A percentile compares a stretch with the other conserved stretches of the same genome.
Conservation (phyloP, 108 stramenopile species). For the Cyclotella kingstonii region DNA sequence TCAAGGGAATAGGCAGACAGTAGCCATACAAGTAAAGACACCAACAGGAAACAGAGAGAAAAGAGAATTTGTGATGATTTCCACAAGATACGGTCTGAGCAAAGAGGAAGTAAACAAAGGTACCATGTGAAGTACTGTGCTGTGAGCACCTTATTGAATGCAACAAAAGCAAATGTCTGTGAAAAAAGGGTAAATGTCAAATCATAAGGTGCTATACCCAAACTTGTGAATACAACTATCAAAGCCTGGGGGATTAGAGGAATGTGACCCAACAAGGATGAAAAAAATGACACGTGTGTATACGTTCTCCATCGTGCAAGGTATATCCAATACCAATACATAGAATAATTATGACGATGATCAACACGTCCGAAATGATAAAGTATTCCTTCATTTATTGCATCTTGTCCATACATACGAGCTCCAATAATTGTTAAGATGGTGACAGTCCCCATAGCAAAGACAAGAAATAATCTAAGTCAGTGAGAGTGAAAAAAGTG, state of each 20-base stretch:
- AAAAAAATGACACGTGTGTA: constrained; percentile 10
- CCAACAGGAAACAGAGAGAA: constrained; percentile 32
- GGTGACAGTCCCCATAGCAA: constrained; percentile 55
- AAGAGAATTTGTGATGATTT: constrained; percentile 28
- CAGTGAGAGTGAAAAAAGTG: background rate
- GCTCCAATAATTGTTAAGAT: constrained; percentile 60
- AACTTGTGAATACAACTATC: constrained; percentile 65
- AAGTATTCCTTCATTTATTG: constrained; percentile 83
- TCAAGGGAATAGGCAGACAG: constrained; percentile 78
- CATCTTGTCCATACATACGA: constrained; percentile 66
- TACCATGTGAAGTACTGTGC: constrained; percentile 99
- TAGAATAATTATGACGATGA: constrained; percentile 91
- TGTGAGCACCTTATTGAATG: constrained; percentile 98
- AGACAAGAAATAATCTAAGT: constrained; percentile 59
- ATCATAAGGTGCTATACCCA: constrained; percentile 70
- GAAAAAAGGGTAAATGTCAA: constrained; percentile 77
- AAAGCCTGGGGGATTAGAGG: constrained; percentile 79
- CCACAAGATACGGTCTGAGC: constrained; percentile 50
- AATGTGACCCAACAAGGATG: constrained; percentile 38
- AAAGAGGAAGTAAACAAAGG: constrained; percentile 80
- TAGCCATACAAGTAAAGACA: constrained; percentile 68
- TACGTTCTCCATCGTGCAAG: constrained; percentile 55
- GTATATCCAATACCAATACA: constrained; percentile 91
- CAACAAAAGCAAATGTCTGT: constrained; percentile 95
- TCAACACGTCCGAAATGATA: constrained; percentile 96